Evolutionary conservation across 345 rosid species (phyloP).

Genomic region (Citropsis articulata): DNA sequence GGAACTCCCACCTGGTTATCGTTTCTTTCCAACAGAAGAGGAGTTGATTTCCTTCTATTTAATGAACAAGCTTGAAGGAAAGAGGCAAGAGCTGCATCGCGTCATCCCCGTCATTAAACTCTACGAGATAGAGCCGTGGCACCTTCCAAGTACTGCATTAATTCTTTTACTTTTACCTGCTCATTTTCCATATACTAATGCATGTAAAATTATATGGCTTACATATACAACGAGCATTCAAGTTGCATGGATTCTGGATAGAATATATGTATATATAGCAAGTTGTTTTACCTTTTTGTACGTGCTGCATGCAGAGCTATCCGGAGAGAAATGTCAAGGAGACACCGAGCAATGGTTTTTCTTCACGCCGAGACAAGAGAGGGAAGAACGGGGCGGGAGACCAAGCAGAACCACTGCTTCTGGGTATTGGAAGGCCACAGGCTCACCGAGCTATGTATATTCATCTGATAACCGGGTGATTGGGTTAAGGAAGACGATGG

Average conservation of each 20-base stretch:
- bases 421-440: conserved; percentile 99
- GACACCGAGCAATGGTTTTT: conserved; percentile 97
- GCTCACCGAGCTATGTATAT: conserved; percentile 80
- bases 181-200: neutral
- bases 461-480: conserved; percentile 65
- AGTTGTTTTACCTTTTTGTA: conserved; percentile 6
- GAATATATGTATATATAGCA: neutral
- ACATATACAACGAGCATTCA: neutral
- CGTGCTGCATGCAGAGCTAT: conserved; percentile 45
- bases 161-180: neutral
- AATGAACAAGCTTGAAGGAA: conserved; percentile 61
- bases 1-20: conserved; percentile 49
- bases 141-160: conserved; percentile 61
- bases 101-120: conserved; percentile 64
- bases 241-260: neutral
- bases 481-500: conserved; percentile 89
- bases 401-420: conserved; percentile 68
- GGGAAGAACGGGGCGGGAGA: conserved; percentile 87
- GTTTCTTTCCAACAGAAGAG: conserved; percentile 93
- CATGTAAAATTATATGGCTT: neutral
- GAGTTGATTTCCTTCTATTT: conserved; percentile 83
- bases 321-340: conserved; percentile 60
- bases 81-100: conserved; percentile 41
- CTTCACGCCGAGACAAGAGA: conserved; percentile 77
- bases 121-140: conserved; percentile 62